These are phyloP conservation scores for Trametes coccinea DNA, from an alignment of 768 basidiomycete species.

Conservation along the genomic window DNA sequence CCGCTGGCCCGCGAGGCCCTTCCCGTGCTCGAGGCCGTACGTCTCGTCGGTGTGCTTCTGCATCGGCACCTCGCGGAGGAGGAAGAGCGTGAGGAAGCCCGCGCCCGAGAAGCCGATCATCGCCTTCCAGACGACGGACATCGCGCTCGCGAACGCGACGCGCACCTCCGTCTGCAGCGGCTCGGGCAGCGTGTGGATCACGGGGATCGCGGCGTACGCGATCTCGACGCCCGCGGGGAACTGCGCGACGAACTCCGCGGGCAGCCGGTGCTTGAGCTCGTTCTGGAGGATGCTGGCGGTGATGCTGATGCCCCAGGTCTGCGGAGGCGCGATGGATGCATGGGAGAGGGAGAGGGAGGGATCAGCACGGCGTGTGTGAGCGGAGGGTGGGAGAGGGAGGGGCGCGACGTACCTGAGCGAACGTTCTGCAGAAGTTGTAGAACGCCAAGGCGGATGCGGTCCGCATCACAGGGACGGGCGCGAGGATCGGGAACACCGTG, in stretches of 20 bases:
- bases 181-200: constrained; percentile 37
- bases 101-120: constrained; percentile 41
- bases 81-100: constrained; percentile 37
- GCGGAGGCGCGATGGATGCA: neutral
- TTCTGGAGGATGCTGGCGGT: constrained; percentile 54
- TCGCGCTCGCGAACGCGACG: constrained; percentile 42
- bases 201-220: constrained; percentile 48
- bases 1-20: too few species aligned
- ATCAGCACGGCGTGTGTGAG: neutral
- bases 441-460: constrained; percentile 38
- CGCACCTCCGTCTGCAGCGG: constrained; percentile 37
- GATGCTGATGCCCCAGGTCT: constrained; percentile 55
- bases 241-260: constrained; percentile 36
- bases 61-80: constrained; percentile 35
- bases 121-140: constrained; percentile 44
- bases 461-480: constrained; percentile 32
- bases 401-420: constrained; percentile 22
- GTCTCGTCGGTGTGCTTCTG: constrained; percentile 19
- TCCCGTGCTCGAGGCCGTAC: constrained; percentile 13
- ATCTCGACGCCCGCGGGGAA: constrained; percentile 42
- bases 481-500: constrained; percentile 26
- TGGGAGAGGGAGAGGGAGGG: too few species aligned
- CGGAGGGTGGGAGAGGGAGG: neutral
- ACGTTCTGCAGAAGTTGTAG: constrained; percentile 30
- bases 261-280: constrained; percentile 43